A percentile compares a stretch with the other conserved stretches of the same genome.
Evolutionary conservation across 2,329 filamentous ascomycete species (phyloP).

Genomic region (Sphaceloma murrayae): DNA sequence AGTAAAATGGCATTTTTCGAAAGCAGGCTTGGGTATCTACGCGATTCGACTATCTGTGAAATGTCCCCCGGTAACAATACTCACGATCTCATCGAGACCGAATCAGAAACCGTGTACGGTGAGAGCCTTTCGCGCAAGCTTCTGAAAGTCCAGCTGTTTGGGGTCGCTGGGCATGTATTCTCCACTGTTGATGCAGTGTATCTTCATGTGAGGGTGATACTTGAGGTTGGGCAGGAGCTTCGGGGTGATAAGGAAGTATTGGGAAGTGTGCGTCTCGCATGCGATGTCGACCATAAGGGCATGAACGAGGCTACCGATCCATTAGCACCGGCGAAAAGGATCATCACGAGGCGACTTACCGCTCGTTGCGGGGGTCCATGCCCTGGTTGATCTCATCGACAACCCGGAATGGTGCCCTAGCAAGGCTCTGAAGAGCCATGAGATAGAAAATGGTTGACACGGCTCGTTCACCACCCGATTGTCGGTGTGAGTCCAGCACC

Average conservation of each 20-base stretch:
- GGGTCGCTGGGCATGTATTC: slow-evolving; percentile 47
- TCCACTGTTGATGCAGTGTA: slow-evolving; percentile 87
- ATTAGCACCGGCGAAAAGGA: not conserved
- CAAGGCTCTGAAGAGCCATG: slow-evolving; percentile 91
- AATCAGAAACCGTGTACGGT: slow-evolving; percentile 17
- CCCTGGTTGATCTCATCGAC: slow-evolving; percentile 99
- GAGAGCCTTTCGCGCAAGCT: slow-evolving; percentile 29
- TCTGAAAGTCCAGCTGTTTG: slow-evolving; percentile 36
- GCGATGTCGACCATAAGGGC: slow-evolving; percentile 97
- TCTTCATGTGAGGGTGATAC: slow-evolving; percentile 84
- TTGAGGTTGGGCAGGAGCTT: slow-evolving; percentile 79
- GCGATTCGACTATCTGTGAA: too few species aligned
- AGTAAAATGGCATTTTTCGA: too few species aligned
- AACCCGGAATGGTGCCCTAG: slow-evolving; percentile 89
- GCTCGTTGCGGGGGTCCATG: slow-evolving; percentile 97
- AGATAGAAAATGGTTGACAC: slow-evolving; percentile 98
- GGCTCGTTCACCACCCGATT: slow-evolving; percentile 90
- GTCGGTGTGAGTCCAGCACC: slow-evolving; percentile 78
- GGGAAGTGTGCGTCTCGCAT: slow-evolving; percentile 60
- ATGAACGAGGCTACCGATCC: slow-evolving; percentile 60
- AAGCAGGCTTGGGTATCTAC: too few species aligned
- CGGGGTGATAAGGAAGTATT: slow-evolving; percentile 96
- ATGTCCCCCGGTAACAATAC: not conserved
- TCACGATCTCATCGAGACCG: not conserved
- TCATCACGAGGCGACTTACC: slow-evolving; percentile 30